Conservation (phyloP, 495 filamentous ascomycete species). For the Aspergillus heteromorphus region DNA sequence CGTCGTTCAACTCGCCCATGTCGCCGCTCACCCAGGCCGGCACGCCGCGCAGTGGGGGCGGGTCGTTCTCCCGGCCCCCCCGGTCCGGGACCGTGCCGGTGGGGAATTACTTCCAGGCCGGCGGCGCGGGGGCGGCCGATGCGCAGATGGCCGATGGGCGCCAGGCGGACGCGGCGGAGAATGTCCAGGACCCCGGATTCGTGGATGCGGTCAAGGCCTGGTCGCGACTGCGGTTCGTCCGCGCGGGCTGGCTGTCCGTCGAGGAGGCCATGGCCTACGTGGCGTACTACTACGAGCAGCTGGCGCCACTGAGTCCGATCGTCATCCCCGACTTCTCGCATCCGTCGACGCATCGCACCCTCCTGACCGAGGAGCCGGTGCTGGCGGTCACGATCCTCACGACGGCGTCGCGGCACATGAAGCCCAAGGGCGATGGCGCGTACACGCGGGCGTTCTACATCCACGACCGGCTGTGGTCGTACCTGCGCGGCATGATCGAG, state of each 20-base stretch:
- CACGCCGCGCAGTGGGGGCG: slow-evolving; percentile 34
- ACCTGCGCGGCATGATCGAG: slow-evolving; percentile 89
- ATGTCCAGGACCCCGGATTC: slow-evolving; percentile 29
- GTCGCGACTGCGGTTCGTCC: slow-evolving; percentile 86
- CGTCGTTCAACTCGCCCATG: slow-evolving; percentile 40
- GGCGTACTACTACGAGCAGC: slow-evolving; percentile 86
- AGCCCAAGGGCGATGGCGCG: slow-evolving; percentile 72
- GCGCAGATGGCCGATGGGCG: slow-evolving; percentile 26
- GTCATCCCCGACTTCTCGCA: slow-evolving; percentile 77
- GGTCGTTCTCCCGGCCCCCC: slow-evolving; percentile 32
- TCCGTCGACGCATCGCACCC: slow-evolving; percentile 62
- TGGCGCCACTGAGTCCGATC: slow-evolving; percentile 88
- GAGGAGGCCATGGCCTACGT: slow-evolving; percentile 89
- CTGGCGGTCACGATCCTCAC: slow-evolving; percentile 85
- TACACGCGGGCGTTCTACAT: slow-evolving; percentile 82
- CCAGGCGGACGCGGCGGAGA: slow-evolving; percentile 21
- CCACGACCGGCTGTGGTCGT: slow-evolving; percentile 93
- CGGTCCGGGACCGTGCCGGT: slow-evolving; percentile 26
- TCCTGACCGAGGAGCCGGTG: slow-evolving; percentile 87
- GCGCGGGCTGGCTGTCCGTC: slow-evolving; percentile 93
- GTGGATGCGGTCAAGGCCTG: slow-evolving; percentile 74
- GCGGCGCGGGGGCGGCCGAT: slow-evolving; percentile 24
- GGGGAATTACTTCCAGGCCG: slow-evolving; percentile 26
- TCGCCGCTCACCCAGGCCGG: slow-evolving; percentile 37
- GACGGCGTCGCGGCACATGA: slow-evolving; percentile 80